phyloP scores from a whole-genome alignment of 176 grass and related monocot genomes.

The Ananas comosus region DNA sequence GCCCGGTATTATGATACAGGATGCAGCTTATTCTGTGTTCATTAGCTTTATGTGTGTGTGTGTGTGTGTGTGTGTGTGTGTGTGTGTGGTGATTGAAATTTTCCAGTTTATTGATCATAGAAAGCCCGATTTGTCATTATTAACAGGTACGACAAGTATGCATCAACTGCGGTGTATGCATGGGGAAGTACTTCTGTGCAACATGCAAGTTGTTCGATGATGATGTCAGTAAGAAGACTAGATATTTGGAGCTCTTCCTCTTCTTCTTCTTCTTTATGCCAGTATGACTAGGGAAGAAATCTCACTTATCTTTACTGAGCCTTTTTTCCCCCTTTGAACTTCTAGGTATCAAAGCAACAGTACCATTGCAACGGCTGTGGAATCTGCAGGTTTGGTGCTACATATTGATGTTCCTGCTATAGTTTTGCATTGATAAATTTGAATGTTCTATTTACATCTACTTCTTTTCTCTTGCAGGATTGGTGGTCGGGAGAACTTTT shows the following conservation, averaged over 20 bases:
- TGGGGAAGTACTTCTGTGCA: slow-evolving; percentile 85
- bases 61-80: too few species aligned
- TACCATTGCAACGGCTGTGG: slow-evolving; percentile 86
- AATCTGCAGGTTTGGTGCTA: slow-evolving; percentile 53
- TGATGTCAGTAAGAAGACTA: slow-evolving; percentile 57
- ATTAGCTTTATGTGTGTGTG: neutral
- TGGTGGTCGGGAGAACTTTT: slow-evolving; percentile 83
- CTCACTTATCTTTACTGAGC: slow-evolving; percentile 5
- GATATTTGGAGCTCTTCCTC: neutral
- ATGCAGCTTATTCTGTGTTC: neutral
- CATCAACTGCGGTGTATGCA: slow-evolving; percentile 65
- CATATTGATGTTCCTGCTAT: neutral
- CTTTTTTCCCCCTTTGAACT: slow-evolving; percentile 15
- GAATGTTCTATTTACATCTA: slow-evolving; percentile 4
- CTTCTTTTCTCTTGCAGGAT: slow-evolving; percentile 42
- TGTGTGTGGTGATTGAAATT: neutral
- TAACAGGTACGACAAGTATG: slow-evolving; percentile 70
- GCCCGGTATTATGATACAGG: too few species aligned
- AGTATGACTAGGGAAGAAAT: neutral
- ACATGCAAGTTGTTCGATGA: slow-evolving; percentile 95
- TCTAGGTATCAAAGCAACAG: slow-evolving; percentile 79
- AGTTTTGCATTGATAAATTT: neutral
- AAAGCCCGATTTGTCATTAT: slow-evolving; percentile 4
- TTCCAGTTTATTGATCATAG: too few species aligned
- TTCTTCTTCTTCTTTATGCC: neutral